Evolutionary conservation across 192 early-diverging fungal genomes (phyloP).

Genomic region (Chytriomyces hyalinus): DNA sequence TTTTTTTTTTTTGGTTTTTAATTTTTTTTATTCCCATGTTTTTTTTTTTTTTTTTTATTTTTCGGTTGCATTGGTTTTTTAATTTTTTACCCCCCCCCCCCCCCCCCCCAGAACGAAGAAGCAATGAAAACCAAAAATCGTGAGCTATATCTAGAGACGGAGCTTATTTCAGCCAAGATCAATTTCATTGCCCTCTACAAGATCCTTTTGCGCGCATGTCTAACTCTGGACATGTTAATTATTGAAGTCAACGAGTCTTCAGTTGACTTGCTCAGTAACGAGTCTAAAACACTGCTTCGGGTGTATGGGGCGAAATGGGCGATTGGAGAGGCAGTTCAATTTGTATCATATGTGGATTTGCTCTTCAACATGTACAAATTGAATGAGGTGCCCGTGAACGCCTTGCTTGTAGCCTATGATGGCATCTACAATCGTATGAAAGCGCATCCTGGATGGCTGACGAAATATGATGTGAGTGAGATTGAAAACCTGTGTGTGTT

Average conservation of each 20-base stretch:
- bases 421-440: slow-evolving; percentile 46
- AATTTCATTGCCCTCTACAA: slow-evolving; percentile 48
- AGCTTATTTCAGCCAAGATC: slow-evolving; percentile 32
- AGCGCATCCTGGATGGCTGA: slow-evolving; percentile 38
- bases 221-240: slow-evolving; percentile 47
- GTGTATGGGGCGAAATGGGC: slow-evolving; percentile 44
- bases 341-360: slow-evolving; percentile 51
- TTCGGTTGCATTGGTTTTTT: no score
- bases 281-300: slow-evolving; percentile 43
- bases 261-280: slow-evolving; percentile 45
- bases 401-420: slow-evolving; percentile 48
- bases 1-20: no score
- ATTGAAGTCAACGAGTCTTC: slow-evolving; percentile 41
- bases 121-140: slow-evolving; percentile 1
- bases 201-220: slow-evolving; percentile 46
- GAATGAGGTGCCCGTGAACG: slow-evolving; percentile 45
- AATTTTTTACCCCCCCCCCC: no score
- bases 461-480: slow-evolving; percentile 36
- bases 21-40: no score
- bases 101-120: slow-evolving; percentile 8
- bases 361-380: slow-evolving; percentile 53
- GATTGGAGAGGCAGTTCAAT: slow-evolving; percentile 51
- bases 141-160: slow-evolving; percentile 3
- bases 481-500: background rate
- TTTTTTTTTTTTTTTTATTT: no score